A percentile compares a stretch with the other conserved stretches of the same genome.
Conservation (phyloP, 306 rosid genomes). For the Prunus dulcis region DNA sequence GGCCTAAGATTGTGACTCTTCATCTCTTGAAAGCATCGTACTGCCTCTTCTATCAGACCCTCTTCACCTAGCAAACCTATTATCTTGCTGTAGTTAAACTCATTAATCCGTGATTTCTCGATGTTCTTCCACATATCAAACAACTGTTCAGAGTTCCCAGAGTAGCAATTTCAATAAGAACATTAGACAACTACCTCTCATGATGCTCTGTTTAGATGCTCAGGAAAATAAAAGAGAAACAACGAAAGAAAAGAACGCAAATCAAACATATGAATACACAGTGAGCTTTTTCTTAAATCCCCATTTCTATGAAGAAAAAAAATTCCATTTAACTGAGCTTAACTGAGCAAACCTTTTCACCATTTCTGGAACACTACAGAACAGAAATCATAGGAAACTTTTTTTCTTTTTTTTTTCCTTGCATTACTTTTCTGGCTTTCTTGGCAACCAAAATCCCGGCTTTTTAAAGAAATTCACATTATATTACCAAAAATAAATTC, state of each 20-base stretch:
- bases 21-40: conserved; percentile 50
- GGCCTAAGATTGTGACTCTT: conserved; percentile 37
- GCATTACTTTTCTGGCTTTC: not conserved
- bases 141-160: conserved; percentile 42
- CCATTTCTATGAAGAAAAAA: no score
- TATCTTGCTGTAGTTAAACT: conserved; percentile 51
- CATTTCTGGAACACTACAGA: no score
- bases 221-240: not conserved
- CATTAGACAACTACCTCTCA: not conserved
- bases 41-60: conserved; percentile 52
- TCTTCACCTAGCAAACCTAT: conserved; percentile 49
- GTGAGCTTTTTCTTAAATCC: not conserved
- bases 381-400: no score
- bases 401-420: no score
- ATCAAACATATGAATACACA: not conserved
- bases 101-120: conserved; percentile 50
- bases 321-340: no score
- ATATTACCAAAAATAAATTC: not conserved
- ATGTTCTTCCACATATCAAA: conserved; percentile 67
- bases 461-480: not conserved
- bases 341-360: no score
- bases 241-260: not conserved
- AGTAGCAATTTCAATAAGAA: not conserved
- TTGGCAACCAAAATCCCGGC: not conserved
- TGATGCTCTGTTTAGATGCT: not conserved